Conservation (phyloP, 371 early-diverging fungal species). For the Mortierella sp. region DNA sequence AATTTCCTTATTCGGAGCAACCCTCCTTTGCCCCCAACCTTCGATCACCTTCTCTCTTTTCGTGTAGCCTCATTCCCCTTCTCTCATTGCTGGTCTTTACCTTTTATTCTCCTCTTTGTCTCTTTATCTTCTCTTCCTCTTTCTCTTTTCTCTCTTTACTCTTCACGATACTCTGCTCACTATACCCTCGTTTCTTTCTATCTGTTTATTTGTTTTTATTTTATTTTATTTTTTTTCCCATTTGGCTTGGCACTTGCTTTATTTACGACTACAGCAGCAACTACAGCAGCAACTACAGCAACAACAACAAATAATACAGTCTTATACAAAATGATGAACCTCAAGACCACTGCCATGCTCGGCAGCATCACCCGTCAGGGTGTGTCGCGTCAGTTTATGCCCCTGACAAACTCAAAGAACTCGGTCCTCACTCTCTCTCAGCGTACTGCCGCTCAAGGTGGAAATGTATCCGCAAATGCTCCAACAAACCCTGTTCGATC, state of each 20-base stretch:
- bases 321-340: slow-evolving; percentile 42
- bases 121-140: background rate
- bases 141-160: background rate
- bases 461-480: slow-evolving; percentile 30
- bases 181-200: background rate
- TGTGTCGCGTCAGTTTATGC: slow-evolving; percentile 53
- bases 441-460: slow-evolving; percentile 40
- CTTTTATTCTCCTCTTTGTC: background rate
- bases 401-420: slow-evolving; percentile 45
- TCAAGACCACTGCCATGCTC: slow-evolving; percentile 50
- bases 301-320: too few species aligned
- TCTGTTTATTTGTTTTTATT: background rate
- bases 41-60: background rate
- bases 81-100: background rate
- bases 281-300: background rate
- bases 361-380: slow-evolving; percentile 50
- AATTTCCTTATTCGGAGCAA: slow-evolving; percentile 4
- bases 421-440: slow-evolving; percentile 47
- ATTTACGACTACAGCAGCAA: background rate
- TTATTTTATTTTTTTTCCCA: background rate
- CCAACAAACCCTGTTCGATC: slow-evolving; percentile 50
- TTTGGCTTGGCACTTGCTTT: background rate
- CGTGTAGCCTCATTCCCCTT: background rate
- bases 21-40: background rate
- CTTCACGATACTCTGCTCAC: background rate